These are phyloP conservation scores for Botrytis fabae DNA, from an alignment of 2,329 filamentous ascomycete genomes.

Conservation along the genomic window DNA sequence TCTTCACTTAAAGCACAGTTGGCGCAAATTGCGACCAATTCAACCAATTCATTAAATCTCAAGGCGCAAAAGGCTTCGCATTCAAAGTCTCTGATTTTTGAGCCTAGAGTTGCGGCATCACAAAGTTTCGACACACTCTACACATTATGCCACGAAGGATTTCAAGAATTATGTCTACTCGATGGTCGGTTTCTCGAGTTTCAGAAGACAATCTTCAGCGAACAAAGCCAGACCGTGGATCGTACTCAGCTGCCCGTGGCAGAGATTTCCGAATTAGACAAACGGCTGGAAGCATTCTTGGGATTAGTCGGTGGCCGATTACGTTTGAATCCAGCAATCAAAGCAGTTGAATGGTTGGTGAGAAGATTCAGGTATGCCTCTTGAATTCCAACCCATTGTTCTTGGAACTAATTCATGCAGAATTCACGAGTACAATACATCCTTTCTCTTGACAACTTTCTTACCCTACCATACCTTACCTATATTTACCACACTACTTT, in stretches of 20 bases:
- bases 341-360: constrained; percentile 92
- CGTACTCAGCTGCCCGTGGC: constrained; percentile 76
- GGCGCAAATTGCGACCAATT: constrained; percentile 85
- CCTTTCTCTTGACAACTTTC: constrained; percentile 77
- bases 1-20: constrained; percentile 91
- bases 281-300: constrained; percentile 77
- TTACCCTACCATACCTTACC: constrained; percentile 88
- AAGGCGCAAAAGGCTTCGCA: constrained; percentile 91
- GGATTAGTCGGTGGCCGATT: constrained; percentile 74
- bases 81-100: constrained; percentile 93
- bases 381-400: neutral
- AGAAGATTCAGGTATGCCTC: constrained; percentile 75
- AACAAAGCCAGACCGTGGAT: constrained; percentile 88
- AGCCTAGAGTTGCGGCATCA: constrained; percentile 75
- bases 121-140: constrained; percentile 92
- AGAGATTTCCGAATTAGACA: constrained; percentile 81
- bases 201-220: constrained; percentile 80
- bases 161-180: constrained; percentile 84
- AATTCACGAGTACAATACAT: constrained; percentile 88
- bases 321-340: constrained; percentile 82
- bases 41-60: constrained; percentile 85
- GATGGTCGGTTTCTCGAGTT: constrained; percentile 78
- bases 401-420: constrained; percentile 47
- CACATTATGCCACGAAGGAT: constrained; percentile 83
- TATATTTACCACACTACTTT: constrained; percentile 81